Percentiles rank a stretch among this genome's conserved stretches.
These are phyloP conservation scores for Gymnopilus junonius DNA, from an alignment of 768 basidiomycete species.

Conservation along the genomic window DNA sequence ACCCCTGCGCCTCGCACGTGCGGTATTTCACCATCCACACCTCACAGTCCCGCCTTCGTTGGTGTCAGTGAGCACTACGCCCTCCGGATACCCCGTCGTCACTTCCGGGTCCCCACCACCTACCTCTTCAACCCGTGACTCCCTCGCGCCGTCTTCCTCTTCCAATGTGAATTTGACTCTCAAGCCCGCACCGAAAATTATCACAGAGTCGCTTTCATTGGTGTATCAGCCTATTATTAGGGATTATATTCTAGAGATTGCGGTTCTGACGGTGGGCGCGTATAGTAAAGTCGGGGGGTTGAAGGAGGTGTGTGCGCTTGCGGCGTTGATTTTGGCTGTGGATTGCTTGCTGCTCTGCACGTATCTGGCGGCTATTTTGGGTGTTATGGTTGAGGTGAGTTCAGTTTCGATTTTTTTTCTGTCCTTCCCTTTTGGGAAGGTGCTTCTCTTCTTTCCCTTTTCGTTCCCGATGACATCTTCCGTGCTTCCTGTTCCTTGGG, in stretches of 20 bases:
- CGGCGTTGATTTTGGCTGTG: constrained; percentile 82
- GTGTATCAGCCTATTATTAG: constrained; percentile 86
- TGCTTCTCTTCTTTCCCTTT: neutral
- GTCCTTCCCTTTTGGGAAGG: neutral
- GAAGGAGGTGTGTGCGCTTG: constrained; percentile 93
- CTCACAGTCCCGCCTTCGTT: constrained; percentile 19
- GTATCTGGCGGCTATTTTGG: constrained; percentile 86
- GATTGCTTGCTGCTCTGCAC: constrained; percentile 91
- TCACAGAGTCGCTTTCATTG: constrained; percentile 79
- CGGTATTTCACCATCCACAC: constrained; percentile 79
- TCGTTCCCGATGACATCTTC: neutral
- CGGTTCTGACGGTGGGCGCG: constrained; percentile 86
- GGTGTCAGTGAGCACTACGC: neutral
- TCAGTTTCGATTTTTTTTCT: neutral
- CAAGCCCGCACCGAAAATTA: constrained; percentile 82
- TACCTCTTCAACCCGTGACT: constrained; percentile 36
- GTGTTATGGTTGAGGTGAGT: constrained; percentile 93
- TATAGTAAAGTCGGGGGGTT: constrained; percentile 89
- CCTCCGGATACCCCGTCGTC: constrained; percentile 16
- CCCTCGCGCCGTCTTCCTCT: constrained; percentile 28
- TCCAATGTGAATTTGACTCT: constrained; percentile 31
- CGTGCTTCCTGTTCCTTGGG: neutral
- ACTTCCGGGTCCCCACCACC: constrained; percentile 23
- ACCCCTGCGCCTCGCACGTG: constrained; percentile 87
- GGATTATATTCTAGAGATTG: constrained; percentile 93